Evolutionary conservation across 148 eudicot genomes (phyloP).

Genomic region (Spergularia bocconei): DNA sequence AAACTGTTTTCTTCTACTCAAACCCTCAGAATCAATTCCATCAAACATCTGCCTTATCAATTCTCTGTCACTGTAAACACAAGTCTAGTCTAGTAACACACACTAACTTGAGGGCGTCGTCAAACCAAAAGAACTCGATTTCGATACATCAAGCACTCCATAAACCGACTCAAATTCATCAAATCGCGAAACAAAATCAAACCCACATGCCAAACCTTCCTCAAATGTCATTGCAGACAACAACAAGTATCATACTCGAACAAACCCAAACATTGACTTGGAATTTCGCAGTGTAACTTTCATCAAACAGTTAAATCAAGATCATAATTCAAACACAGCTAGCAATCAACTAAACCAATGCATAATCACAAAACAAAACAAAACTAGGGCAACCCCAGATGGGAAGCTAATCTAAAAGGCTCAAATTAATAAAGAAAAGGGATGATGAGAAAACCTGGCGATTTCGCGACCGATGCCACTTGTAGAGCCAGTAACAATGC

Average conservation of each 20-base stretch:
- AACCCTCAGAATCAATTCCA: not conserved
- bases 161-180: not conserved
- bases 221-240: not conserved
- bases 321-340: not conserved
- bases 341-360: not conserved
- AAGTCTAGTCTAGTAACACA: not conserved
- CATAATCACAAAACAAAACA: not conserved
- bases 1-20: not conserved
- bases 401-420: not conserved
- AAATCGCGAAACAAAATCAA: not conserved
- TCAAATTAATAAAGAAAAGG: not conserved
- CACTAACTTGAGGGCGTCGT: not conserved
- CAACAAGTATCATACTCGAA: too few relatives aligned
- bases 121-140: not conserved
- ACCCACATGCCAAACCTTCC: not conserved
- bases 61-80: not conserved
- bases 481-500: constrained; percentile 85
- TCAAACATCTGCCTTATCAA: not conserved
- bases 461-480: constrained; percentile 87
- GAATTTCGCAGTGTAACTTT: not conserved
- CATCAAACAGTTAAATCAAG: not conserved
- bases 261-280: too few relatives aligned
- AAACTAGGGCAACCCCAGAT: not conserved
- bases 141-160: not conserved
- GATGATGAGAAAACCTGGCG: constrained; percentile 45